phyloP scores from a whole-genome alignment of 805 yeast genomes.

The Helenozyma baotianmanensis region DNA sequence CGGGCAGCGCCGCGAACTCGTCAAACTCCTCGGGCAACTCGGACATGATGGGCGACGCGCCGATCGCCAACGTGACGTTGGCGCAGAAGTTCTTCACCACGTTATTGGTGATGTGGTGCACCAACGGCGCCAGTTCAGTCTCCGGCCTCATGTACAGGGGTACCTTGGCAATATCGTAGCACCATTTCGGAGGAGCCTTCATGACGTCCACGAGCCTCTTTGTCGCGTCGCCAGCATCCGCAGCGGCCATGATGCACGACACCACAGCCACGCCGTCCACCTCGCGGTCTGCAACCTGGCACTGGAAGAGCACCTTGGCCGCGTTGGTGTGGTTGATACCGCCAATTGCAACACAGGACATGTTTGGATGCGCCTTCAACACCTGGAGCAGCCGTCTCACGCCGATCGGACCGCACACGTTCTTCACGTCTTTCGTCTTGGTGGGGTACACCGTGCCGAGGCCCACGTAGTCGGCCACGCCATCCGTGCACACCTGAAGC shows the following conservation, averaged over 20 bases:
- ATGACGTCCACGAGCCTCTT: slow-evolving; percentile 26
- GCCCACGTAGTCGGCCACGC: slow-evolving; percentile 74
- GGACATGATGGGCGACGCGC: slow-evolving; percentile 88
- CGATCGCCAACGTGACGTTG: slow-evolving; percentile 75
- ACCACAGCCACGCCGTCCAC: slow-evolving; percentile 88
- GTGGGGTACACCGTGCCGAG: slow-evolving; percentile 78
- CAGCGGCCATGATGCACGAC: slow-evolving; percentile 71
- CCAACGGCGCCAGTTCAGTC: slow-evolving; percentile 53
- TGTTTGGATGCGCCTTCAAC: slow-evolving; percentile 26
- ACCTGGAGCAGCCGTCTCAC: slow-evolving; percentile 49
- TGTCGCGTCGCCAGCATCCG: slow-evolving; percentile 52
- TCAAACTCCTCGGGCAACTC: slow-evolving; percentile 63
- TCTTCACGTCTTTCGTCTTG: slow-evolving; percentile 51
- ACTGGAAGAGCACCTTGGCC: slow-evolving; percentile 50
- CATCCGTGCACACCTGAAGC: slow-evolving; percentile 42
- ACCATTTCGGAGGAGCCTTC: slow-evolving; percentile 14
- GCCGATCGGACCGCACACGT: slow-evolving; percentile 60
- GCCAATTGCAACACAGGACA: slow-evolving; percentile 74
- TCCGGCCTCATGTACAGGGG: no score
- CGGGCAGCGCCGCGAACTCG: slow-evolving; percentile 52
- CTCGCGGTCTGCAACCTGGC: slow-evolving; percentile 39
- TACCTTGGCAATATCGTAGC: background rate
- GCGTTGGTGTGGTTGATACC: slow-evolving; percentile 67
- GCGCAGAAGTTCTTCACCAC: slow-evolving; percentile 91
- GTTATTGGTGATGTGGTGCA: slow-evolving; percentile 82